Conservation (phyloP, 768 basidiomycete genomes). For the Scleroderma citrinum region DNA sequence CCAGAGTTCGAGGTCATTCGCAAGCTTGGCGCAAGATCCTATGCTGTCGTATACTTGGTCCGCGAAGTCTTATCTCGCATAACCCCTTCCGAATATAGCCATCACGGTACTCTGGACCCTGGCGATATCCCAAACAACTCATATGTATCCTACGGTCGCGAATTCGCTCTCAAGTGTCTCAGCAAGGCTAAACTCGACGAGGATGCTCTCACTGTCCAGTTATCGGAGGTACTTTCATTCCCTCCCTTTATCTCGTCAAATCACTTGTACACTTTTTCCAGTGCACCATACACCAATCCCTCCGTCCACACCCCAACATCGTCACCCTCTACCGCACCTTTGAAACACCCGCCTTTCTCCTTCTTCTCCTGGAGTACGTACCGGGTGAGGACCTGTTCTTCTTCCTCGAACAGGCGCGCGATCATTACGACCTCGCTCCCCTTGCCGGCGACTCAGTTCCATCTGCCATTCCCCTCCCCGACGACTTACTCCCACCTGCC, state of each 20-base stretch:
- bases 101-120: constrained; percentile 49
- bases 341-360: constrained; percentile 85
- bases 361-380: constrained; percentile 92
- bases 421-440: constrained; percentile 62
- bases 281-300: constrained; percentile 93
- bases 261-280: constrained; percentile 33
- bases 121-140: constrained; percentile 35
- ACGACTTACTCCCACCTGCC: constrained; percentile 43
- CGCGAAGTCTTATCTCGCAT: constrained; percentile 51
- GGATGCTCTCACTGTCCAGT: constrained; percentile 82
- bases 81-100: constrained; percentile 45
- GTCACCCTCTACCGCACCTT: constrained; percentile 92
- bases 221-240: constrained; percentile 66
- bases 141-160: constrained; percentile 57
- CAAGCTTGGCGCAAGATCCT: constrained; percentile 82
- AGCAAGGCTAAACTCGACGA: constrained; percentile 90
- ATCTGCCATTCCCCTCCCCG: too few relatives aligned
- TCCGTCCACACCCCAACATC: constrained; percentile 86
- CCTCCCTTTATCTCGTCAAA: too few relatives aligned
- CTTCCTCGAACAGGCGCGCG: constrained; percentile 94
- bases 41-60: constrained; percentile 92
- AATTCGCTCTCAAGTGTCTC: constrained; percentile 94
- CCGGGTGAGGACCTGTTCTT: constrained; percentile 97
- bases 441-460: constrained; percentile 10
- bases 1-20: constrained; percentile 79